Percentiles rank a stretch among this genome's conserved stretches.
Conservation (phyloP, 805 yeast species). For the Suhomyces sp. region DNA sequence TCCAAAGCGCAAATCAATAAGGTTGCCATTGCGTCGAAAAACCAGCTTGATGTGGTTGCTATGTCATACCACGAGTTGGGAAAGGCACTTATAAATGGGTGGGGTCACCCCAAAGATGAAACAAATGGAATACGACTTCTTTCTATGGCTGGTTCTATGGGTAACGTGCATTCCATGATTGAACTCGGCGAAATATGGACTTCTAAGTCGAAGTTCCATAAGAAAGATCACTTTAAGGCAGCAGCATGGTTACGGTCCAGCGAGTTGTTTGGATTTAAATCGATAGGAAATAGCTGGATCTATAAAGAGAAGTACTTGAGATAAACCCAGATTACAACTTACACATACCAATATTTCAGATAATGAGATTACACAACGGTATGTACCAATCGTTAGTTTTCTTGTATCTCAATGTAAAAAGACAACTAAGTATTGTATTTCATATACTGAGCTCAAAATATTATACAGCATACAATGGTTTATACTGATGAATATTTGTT, state of each 20-base stretch:
- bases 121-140: slow-evolving; percentile 53
- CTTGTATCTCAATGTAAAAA: no score
- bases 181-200: slow-evolving; percentile 71
- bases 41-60: slow-evolving; percentile 42
- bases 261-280: slow-evolving; percentile 55
- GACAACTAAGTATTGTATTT: no score
- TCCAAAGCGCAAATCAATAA: slow-evolving; percentile 24
- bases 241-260: slow-evolving; percentile 71
- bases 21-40: slow-evolving; percentile 28
- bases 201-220: slow-evolving; percentile 49
- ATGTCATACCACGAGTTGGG: slow-evolving; percentile 63
- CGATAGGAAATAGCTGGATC: slow-evolving; percentile 73
- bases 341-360: no score
- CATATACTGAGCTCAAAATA: no score
- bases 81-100: slow-evolving; percentile 51
- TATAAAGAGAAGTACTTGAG: slow-evolving; percentile 62
- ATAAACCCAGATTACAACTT: background rate
- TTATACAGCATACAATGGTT: background rate
- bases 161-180: slow-evolving; percentile 65
- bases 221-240: slow-evolving; percentile 58
- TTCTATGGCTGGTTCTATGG: slow-evolving; percentile 64
- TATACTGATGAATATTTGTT: no score
- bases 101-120: slow-evolving; percentile 56
- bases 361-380: background rate
- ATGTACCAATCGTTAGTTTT: no score